Base-by-base conservation (phyloP, 495 filamentous ascomycete species). In the Bacidia gigantensis region DNA sequence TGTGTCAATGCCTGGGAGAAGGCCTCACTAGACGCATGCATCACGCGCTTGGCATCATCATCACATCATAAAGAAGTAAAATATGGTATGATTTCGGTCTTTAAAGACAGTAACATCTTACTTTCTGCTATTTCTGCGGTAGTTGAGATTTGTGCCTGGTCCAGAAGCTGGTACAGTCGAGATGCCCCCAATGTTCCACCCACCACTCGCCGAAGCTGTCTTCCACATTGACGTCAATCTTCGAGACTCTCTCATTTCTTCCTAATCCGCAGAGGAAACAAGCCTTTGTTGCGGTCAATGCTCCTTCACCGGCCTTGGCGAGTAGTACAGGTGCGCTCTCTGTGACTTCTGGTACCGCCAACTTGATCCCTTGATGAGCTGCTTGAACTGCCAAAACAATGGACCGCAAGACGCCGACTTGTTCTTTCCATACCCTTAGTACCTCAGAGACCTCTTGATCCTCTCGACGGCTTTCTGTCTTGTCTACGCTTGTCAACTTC, bases 151-250 rank as follows among this genome's bases (percentile, higher is more conserved):
- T 81, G 65, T 93, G 81, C 57, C 76, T 73, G 46, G 83, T 68
- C 92, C 92, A 98, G 59, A 95, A 96, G 51, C 76, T 77, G 60
- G 76, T 75, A 65, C 92, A 98, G 50, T 77, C 77, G 14, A 80
- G 67, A 69, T 95, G 84, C 41, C 84, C 82, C 87, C 87, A 93
- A 65, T 89, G 82, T 32, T 93, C 86, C 12, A 83, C 73, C 92
- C 92, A 98, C 87, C 87, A 96, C 66, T 96, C 89, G 38, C 86
- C 87, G 70, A 94, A 89, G 64, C 81, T 87, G 68, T 95, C 92
- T 56, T 87, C 78, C 18, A 93, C 82, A 50, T 79, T 71, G 24
- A 81, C 70, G 64, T 95, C 89, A 25, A 94, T 71, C 57, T 76
- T 80, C 1, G 70, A 63, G 18, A 96, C 69, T 32, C 89, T 72